phyloP scores from a whole-genome alignment of 2,329 filamentous ascomycete genomes.

The Nannizzia gypsea region DNA sequence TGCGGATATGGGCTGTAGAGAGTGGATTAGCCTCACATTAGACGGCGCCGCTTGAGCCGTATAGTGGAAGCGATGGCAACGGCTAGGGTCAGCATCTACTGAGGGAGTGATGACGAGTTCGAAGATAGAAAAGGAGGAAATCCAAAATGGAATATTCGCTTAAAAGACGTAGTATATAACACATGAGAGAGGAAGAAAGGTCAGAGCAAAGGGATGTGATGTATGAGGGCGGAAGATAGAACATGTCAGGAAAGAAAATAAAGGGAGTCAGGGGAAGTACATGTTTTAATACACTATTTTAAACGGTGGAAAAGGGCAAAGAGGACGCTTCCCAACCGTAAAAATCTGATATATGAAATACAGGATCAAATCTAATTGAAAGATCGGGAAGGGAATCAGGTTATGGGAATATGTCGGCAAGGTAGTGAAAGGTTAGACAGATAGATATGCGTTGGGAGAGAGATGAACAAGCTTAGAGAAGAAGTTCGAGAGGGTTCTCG shows the following conservation, averaged over 20 bases:
- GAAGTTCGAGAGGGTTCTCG: slow-evolving; percentile 90
- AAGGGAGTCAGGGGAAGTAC: neutral
- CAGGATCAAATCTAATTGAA: slow-evolving; percentile 10
- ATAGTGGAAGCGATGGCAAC: neutral
- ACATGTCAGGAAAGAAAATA: neutral
- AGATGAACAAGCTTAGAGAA: slow-evolving; percentile 51
- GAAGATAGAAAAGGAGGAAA: neutral
- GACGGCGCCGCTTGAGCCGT: neutral
- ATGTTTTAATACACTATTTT: slow-evolving; percentile 7
- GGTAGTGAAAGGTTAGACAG: neutral
- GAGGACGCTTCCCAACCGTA: neutral
- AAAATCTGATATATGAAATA: slow-evolving; percentile 5
- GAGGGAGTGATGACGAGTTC: neutral
- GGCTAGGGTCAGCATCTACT: neutral
- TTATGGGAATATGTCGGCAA: neutral
- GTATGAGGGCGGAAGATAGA: neutral
- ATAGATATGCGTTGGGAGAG: neutral
- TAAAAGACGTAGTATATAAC: slow-evolving; percentile 3
- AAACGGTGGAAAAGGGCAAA: neutral
- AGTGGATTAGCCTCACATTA: neutral
- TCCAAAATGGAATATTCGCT: slow-evolving; percentile 3
- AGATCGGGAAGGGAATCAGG: neutral
- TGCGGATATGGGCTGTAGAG: neutral
- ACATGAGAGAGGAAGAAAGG: slow-evolving; percentile 2
- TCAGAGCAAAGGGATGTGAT: neutral